Evolutionary conservation across 2,329 filamentous ascomycete genomes (phyloP), one percentile per base, ranked within the genome.

Genomic region (Colletotrichum destructivum): DNA sequence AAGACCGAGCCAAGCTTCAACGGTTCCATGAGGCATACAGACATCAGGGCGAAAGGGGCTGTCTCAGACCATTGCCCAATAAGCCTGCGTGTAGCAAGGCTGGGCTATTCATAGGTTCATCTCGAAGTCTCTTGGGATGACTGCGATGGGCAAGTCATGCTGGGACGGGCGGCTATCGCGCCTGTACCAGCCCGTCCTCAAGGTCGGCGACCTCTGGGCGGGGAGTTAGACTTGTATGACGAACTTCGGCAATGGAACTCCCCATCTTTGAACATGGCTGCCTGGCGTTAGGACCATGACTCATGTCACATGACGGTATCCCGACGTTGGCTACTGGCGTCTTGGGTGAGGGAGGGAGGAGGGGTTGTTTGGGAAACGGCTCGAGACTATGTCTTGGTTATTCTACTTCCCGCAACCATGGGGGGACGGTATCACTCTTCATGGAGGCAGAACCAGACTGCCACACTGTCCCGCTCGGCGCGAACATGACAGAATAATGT

Each of bases 31-130:
- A 56, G 40, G 49, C 55, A 49, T 47, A 67, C 21, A 38, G 51
- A 18, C 68, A 67, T 38, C 35, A 56, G 49, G 56, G 63, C 42
- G 31, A 38, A 56, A 38, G 56, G 63, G 56, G 68, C 56, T 62
- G 35, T 23, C 18, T 56, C 23, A 13, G 35, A 42, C 56, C 35
- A 62, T 40, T 66, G 67, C 26, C 31, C 38, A 9, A 7, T 8
- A 40, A 35, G 26, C 9, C 42, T 42, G 21, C 26, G 12, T 16
- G 7, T 42, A 31, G 47, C 35, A 61, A 16, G 68, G 5, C 18
- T 21, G 15, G 31, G 51, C n/a, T 57, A 62, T 44, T 44, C 51
- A 68, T 38, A 55, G 63, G 23, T 31, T 18, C 46, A 15, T 44
- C 4, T n/a, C 23, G 23, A 62, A 21, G 16, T 35, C 47, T 26